Base-by-base conservation (phyloP, 2,329 filamentous ascomycete species). In the Ciborinia camelliae region DNA sequence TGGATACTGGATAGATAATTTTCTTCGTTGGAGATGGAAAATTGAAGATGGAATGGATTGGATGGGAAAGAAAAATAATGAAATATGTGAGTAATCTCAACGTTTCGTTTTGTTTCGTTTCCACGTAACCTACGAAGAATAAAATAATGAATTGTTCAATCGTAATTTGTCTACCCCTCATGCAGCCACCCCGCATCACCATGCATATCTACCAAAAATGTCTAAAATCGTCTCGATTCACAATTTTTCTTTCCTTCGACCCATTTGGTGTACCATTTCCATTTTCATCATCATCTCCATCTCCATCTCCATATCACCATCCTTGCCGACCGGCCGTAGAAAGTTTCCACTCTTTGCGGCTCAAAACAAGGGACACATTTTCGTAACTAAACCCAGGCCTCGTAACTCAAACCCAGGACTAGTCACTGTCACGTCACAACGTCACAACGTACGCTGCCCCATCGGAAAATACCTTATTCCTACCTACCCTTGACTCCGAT, bases 161-260 rank as follows among this genome's bases (percentile, higher is more conserved):
- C 32, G 52, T 32, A 20, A 30, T n/a, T 14, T 26, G 26, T 54
- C 51, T 18, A 54, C 14, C 32, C 47, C 35, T 52, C 26, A 62
- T 62, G 58, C 47, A 62, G 47, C 48, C 47, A 62, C 59, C 59
- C 59, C 59, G 59, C 59, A 50, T 26, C 45, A 26, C 26, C 39
- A 6, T 41, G 39, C 53, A 14, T 9, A 20, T 20, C 14, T n/a
- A n/a, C n/a, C n/a, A n/a, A n/a, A n/a, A n/a, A n/a, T n/a, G 8
- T 58, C 26, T 30, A 57, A 18, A 30, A 6, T 14, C 23, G 30
- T 18, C 48, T 18, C 26, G 10, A 30, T 50, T 50, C 6, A 10
- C 20, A 39, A 54, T n/a, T 48, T 39, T 23, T 26, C 26, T 59
- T 32, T 59, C n/a, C 26, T 30, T 28, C 14, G 15, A 18, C 26